Evolutionary conservation across 2,329 filamentous ascomycete genomes (phyloP), one percentile per base, ranked within the genome.

Genomic region (Stemphylium lycopersici): DNA sequence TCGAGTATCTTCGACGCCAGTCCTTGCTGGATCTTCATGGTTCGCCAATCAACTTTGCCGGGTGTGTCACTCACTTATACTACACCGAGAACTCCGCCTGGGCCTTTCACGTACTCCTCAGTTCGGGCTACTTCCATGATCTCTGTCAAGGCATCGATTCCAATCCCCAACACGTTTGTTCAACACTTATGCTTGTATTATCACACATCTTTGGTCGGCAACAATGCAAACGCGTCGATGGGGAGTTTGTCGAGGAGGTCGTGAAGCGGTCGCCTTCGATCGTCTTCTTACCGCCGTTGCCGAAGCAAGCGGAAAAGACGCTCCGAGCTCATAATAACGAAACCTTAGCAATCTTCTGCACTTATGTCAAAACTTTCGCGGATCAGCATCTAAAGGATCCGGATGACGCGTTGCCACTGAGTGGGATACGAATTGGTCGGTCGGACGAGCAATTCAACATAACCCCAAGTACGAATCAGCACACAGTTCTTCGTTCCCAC

Each of bases 21-120:
- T 79, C 84, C 37, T 81, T 93, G 0, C 78, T 93, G 8, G 85
- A 84, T 3, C 71, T 77, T 0, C 69, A 76, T 1, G 90, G 90
- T 40, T 77, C 73, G 1, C 89, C 90, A 0, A 75, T 92, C 10
- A 90, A 93, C 68, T 91, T 93, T 67, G 84, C 90, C 0, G 85
- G 86, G 0, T 79, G 86, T 3, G 83, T 92, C 0, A 84, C 85
- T 0, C 89, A 92, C 72, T 76, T 93, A 1, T 92, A 92, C 76
- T 91, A 87, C 63, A 89, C 87, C 0, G 89, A 92, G 63, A 90
- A 89, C 63, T 85, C 87, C 0, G 85, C 84, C 4, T 92, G 92
- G 67, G 88, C 89, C 0, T 90, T 93, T 73, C 90, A 93, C 68
- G 85, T 88, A 1, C 78, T 93, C 7, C 76, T 93, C 1, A 87